Evolutionary conservation across 2,329 filamentous ascomycete species (phyloP).

Genomic region (Fusarium liriodendri): DNA sequence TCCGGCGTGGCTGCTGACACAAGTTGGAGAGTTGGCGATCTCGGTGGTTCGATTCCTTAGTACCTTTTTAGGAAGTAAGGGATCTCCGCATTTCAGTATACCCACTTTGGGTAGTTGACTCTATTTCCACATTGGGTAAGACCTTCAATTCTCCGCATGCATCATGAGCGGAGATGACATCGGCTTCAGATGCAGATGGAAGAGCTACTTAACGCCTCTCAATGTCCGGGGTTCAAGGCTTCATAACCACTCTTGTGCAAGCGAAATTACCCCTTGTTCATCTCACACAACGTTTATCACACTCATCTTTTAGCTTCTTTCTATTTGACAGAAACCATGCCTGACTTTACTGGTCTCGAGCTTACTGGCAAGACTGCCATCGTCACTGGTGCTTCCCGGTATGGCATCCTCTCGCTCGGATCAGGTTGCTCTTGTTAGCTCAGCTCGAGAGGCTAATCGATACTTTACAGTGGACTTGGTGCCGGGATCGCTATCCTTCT

Average conservation of each 20-base stretch:
- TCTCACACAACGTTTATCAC: not conserved
- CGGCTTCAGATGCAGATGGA: not conserved
- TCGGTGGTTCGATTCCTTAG: not conserved
- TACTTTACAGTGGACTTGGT: slow-evolving; percentile 28
- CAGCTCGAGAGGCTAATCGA: not conserved
- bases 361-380: slow-evolving; percentile 42
- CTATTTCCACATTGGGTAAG: not conserved
- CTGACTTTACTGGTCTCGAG: slow-evolving; percentile 36
- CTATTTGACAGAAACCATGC: not conserved
- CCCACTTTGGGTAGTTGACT: not conserved
- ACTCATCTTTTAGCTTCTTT: not conserved
- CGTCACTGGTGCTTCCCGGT: slow-evolving; percentile 38
- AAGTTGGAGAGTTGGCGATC: not conserved
- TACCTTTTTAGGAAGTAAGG: not conserved
- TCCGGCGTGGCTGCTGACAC: not conserved
- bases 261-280: not conserved
- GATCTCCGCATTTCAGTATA: not conserved
- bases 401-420: not conserved
- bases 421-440: not conserved
- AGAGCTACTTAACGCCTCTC: slow-evolving; percentile 1
- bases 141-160: not conserved
- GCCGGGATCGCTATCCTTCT: slow-evolving; percentile 32
- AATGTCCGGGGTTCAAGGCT: not conserved
- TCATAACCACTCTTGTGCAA: not conserved
- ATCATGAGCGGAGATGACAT: not conserved